Conservation (phyloP, 1,139 yeast genomes). For the Pichia sp. region DNA sequence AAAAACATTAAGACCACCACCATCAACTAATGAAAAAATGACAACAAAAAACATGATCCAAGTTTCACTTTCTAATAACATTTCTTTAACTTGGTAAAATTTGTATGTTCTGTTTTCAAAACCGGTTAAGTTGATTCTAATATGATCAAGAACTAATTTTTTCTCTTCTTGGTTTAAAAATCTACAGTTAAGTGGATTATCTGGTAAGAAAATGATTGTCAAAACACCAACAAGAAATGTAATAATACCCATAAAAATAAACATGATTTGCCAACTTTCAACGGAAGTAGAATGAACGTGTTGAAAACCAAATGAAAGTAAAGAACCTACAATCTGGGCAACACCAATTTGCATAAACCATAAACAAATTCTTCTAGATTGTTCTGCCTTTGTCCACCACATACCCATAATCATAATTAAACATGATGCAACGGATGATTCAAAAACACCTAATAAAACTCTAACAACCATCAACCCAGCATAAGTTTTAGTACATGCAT, state of each 20-base stretch:
- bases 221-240: slow-evolving; percentile 21
- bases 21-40: slow-evolving; percentile 35
- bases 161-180: slow-evolving; percentile 29
- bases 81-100: slow-evolving; percentile 17
- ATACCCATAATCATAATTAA: slow-evolving; percentile 27
- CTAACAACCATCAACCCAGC: slow-evolving; percentile 14
- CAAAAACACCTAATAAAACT: slow-evolving; percentile 16
- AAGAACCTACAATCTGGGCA: slow-evolving; percentile 39
- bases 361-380: slow-evolving; percentile 34
- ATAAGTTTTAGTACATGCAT: slow-evolving; percentile 17
- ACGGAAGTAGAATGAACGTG: slow-evolving; percentile 28
- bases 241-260: slow-evolving; percentile 23
- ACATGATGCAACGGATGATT: slow-evolving; percentile 14
- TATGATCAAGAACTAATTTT: slow-evolving; percentile 23
- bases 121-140: slow-evolving; percentile 36
- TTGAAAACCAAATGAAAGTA: slow-evolving; percentile 39
- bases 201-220: slow-evolving; percentile 8
- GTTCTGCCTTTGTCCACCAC: slow-evolving; percentile 40
- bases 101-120: slow-evolving; percentile 34
- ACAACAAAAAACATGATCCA: slow-evolving; percentile 28
- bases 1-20: slow-evolving; percentile 41
- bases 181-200: slow-evolving; percentile 16
- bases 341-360: slow-evolving; percentile 39
- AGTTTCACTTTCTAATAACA: slow-evolving; percentile 17
- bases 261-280: slow-evolving; percentile 23